Evolutionary conservation across 345 rosid species (phyloP), one percentile per base, ranked within the genome.

Genomic region (Garcia nutans): DNA sequence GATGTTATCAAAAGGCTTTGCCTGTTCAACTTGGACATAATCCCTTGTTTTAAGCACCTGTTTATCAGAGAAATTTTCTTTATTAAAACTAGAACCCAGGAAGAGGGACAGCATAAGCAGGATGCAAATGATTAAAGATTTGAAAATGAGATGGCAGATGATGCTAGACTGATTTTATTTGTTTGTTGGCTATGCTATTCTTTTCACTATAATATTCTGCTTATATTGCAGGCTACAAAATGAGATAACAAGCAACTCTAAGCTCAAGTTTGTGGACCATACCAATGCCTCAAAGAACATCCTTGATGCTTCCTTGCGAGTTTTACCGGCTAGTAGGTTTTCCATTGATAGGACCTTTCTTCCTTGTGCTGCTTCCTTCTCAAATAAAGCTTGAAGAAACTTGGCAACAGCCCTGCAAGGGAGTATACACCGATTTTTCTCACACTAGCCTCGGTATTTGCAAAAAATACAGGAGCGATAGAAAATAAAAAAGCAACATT

Each of bases 231-330:
- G 44, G 22, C 41, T 64, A 58, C 23, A 50, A 15, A 60, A 67
- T 6, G 61, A 23, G 22, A 12, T 42, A 45, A 6, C 10, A 10
- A 3, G 23, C 8, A 42, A 70, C 64, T 11, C 1, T 10, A 22
- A 22, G 17, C 13, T 11, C 68, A 65, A 75, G 81, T 79, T 31
- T 20, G 49, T 68, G 54, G 56, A 22, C 73, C 91, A 71, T 91
- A 96, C 99, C 97, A 96, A 84, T 65, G 98, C 90, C 81, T 96
- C 99, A 12, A 96, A 96, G 79, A 96, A 96, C 99, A 96, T 87
- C 80, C 99, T 91, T 0, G 98, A 91, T 52, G 99, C 99, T 82
- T 96, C 99, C 83, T 92, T 96, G 64, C 97, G 97, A 47, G 99
- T 96, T 90, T 96, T 96, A 70, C 96, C 94, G 45, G 89, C 79